A percentile compares a stretch with the other conserved stretches of the same genome.
These are phyloP conservation scores for Yarrowia sp. DNA, from an alignment of 805 yeast species.

Conservation along the genomic window DNA sequence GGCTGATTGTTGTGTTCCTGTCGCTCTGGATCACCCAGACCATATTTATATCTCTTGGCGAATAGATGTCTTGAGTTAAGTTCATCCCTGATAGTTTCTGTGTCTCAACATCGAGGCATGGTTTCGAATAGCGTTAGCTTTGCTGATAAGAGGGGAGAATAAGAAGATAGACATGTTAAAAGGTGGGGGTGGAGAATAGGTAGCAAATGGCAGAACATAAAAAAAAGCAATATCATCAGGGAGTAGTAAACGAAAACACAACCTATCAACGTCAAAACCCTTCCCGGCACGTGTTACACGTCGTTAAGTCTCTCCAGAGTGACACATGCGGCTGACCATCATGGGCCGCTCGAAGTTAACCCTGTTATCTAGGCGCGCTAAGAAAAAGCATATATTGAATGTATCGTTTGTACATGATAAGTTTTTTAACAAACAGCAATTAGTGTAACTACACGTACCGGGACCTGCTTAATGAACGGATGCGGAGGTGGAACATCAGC, in stretches of 20 bases:
- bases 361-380: constrained; percentile 28
- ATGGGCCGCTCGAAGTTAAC: neutral
- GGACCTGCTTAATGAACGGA: constrained; percentile 4
- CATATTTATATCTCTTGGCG: neutral
- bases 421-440: neutral
- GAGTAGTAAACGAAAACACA: too few species aligned
- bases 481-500: neutral
- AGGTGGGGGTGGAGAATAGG: too few species aligned
- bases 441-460: neutral
- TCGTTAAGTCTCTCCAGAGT: neutral
- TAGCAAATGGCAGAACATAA: too few species aligned
- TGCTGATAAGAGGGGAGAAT: constrained; percentile 6
- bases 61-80: neutral
- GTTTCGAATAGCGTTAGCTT: constrained; percentile 13
- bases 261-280: neutral
- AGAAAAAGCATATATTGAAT: too few species aligned
- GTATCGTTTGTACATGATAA: too few species aligned
- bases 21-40: neutral
- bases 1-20: neutral
- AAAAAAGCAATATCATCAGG: too few species aligned
- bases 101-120: neutral
- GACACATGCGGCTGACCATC: constrained; percentile 13
- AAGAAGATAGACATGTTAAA: too few species aligned
- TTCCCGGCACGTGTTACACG: neutral
- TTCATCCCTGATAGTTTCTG: neutral